Base-by-base conservation (phyloP, 2,329 filamentous ascomycete species). In the Colletotrichum tabaci region DNA sequence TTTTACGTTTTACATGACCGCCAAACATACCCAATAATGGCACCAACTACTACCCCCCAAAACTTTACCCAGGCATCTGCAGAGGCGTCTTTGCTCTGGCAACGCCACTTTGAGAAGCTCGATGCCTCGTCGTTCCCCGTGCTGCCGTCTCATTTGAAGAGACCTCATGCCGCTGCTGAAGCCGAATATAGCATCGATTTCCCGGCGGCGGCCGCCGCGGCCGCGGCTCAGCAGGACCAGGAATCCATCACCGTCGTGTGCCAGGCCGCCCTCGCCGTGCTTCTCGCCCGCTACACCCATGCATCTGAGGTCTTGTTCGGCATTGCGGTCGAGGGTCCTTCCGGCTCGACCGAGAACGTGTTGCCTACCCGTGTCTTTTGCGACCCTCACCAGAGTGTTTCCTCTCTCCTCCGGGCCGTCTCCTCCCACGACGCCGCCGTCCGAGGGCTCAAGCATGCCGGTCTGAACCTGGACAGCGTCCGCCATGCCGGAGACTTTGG, bases 311-410 rank as follows among this genome's bases (percentile, higher is more conserved):
- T 55, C 21, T 55, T 71, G 8, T 71, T 71, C 21, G 67, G 67
- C 44, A 42, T 53, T 38, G 55, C 21, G 3, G 60, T 46, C 13
- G 46, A 63, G 16, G 23, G 47, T 56, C 44, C 35, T 9, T 12
- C 67, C 8, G 62, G 42, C 5, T 21, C 18, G 21, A 38, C 16
- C 6, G 55, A 61, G 55, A 58, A 56, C 38, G 67, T 71, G 42
- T 26, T 61, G 52, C 67, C 67, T n/a, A 67, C 61, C 18, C 63
- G 67, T 35, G 67, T 71, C 16, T 50, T 58, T 49, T 71, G 63
- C 55, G 47, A 44, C 40, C 55, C 52, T 53, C 26, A 21, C 53
- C 53, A 56, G 7, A 18, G 53, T 8, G 61, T n/a, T 23, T 71
- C 63, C 10, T 13, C 21, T 18, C 38, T 56, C 26, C 53, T 71